Evolutionary conservation across 2,329 filamentous ascomycete species (phyloP).

Genomic region (Chalara sp.): DNA sequence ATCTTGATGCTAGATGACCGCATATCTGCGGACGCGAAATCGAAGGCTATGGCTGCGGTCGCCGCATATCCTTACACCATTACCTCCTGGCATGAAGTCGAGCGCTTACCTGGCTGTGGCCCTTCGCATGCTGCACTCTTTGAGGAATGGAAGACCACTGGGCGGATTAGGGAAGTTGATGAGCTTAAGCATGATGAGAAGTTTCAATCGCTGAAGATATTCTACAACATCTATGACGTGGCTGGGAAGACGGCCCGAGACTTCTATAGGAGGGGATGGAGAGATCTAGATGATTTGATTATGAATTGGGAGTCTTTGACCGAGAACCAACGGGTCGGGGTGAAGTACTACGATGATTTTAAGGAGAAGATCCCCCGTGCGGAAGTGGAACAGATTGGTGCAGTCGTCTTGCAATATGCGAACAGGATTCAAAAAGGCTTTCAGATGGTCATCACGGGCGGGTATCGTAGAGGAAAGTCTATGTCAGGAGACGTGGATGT

Average conservation of each 20-base stretch:
- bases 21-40: slow-evolving; percentile 80
- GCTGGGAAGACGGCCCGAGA: slow-evolving; percentile 73
- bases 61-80: slow-evolving; percentile 63
- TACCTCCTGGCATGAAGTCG: slow-evolving; percentile 31
- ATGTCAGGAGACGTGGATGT: slow-evolving; percentile 79
- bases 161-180: slow-evolving; percentile 54
- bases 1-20: slow-evolving; percentile 57
- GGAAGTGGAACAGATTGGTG: slow-evolving; percentile 67
- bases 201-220: slow-evolving; percentile 58
- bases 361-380: slow-evolving; percentile 59
- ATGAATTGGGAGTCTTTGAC: slow-evolving; percentile 70
- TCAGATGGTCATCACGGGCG: slow-evolving; percentile 57
- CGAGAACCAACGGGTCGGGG: slow-evolving; percentile 83
- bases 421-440: slow-evolving; percentile 50
- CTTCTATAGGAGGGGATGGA: slow-evolving; percentile 76
- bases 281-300: slow-evolving; percentile 77
- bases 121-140: slow-evolving; percentile 73
- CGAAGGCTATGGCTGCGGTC: slow-evolving; percentile 75
- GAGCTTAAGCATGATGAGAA: slow-evolving; percentile 56
- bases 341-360: slow-evolving; percentile 92
- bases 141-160: slow-evolving; percentile 61
- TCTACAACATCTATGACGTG: slow-evolving; percentile 90
- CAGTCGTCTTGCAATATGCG: slow-evolving; percentile 59
- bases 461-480: slow-evolving; percentile 59
- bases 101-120: slow-evolving; percentile 69